Conservation (phyloP, 306 rosid genomes). For the Prunus padus region DNA sequence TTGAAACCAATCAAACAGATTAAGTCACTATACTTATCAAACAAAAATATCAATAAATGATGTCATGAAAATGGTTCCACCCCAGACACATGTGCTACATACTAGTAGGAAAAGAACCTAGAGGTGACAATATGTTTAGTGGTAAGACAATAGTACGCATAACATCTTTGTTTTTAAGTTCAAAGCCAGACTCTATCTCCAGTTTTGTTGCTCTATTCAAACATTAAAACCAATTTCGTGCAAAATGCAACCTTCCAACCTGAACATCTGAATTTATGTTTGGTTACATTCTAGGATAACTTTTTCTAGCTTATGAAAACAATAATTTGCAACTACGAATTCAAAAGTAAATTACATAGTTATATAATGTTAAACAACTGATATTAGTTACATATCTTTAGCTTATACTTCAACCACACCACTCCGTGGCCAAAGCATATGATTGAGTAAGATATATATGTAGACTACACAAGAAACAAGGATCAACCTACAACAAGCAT, state of each 20-base stretch:
- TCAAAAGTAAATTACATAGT: background rate
- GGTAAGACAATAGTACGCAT: background rate
- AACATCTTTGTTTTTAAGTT: background rate
- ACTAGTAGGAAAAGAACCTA: background rate
- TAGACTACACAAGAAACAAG: background rate
- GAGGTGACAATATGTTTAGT: background rate
- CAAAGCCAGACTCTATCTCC: background rate
- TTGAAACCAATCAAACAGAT: background rate
- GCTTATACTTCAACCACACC: background rate
- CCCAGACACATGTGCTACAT: background rate
- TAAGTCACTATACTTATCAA: background rate
- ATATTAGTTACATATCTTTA: background rate
- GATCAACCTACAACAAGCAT: slow-evolving; percentile 13
- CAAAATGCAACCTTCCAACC: background rate
- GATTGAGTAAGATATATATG: background rate
- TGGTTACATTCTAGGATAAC: background rate
- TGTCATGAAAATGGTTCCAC: background rate
- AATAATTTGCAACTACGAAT: background rate
- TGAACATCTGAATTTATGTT: background rate
- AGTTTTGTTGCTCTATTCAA: background rate
- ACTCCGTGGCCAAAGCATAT: background rate
- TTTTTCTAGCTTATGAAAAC: background rate
- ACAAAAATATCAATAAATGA: background rate
- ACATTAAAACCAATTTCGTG: background rate
- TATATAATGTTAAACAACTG: background rate